phyloP scores from a whole-genome alignment of 2,329 filamentous ascomycete genomes.

The Chalaropsis ovoidea region DNA sequence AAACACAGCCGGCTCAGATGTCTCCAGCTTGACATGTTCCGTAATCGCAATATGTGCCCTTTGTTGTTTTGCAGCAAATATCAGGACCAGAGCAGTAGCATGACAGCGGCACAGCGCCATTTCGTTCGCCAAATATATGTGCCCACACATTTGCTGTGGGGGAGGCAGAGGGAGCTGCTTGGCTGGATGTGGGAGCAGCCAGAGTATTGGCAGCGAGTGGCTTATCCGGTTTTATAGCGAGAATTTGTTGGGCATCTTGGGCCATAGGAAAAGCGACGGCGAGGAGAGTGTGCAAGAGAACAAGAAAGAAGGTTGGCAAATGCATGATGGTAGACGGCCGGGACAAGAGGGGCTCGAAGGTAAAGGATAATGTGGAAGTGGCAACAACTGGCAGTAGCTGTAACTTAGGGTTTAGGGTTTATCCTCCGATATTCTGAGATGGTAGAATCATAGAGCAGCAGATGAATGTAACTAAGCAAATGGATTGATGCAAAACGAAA shows the following conservation, averaged over 20 bases:
- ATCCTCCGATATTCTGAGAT: no score
- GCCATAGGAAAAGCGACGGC: background rate
- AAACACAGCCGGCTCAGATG: background rate
- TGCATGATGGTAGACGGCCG: background rate
- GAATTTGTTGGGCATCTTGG: background rate
- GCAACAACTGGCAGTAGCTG: no score
- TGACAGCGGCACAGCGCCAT: slow-evolving; percentile 20
- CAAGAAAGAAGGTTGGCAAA: background rate
- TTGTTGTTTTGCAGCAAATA: slow-evolving; percentile 24
- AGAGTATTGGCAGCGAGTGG: background rate
- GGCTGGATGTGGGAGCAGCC: background rate
- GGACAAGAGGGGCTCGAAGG: background rate
- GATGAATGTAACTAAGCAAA: no score
- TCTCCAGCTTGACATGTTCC: slow-evolving; percentile 13
- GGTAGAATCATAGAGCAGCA: no score
- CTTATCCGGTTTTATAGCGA: background rate
- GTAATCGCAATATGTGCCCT: slow-evolving; percentile 19
- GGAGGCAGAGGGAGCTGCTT: background rate
- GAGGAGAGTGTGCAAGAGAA: background rate
- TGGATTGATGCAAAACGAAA: no score
- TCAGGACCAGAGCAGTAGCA: slow-evolving; percentile 17
- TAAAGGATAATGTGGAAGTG: background rate
- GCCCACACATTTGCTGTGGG: slow-evolving; percentile 4
- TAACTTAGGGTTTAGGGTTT: no score
- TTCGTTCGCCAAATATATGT: slow-evolving; percentile 18